Evolutionary conservation across 129 eudicot genomes (phyloP).

Genomic region (Oenanthe sinensis): DNA sequence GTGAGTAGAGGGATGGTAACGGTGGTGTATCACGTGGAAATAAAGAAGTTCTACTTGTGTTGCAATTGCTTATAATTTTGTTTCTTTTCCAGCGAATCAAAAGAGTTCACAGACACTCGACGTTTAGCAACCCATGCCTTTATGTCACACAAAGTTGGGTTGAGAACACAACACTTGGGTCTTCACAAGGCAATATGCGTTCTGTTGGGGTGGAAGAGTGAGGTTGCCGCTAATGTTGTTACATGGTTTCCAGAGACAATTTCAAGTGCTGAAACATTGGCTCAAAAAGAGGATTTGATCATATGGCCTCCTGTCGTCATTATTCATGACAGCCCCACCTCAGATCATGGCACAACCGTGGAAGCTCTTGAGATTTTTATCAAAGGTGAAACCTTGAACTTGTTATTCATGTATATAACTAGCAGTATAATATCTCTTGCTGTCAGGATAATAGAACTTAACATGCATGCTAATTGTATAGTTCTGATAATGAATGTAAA

Average conservation of each 20-base stretch:
- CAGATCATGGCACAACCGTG: conserved; percentile 19
- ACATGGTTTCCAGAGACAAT: conserved; percentile 36
- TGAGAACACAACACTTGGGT: conserved; percentile 63
- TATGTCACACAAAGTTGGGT: conserved; percentile 54
- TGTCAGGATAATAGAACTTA: not conserved
- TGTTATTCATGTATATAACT: not conserved
- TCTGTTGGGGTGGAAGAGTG: conserved; percentile 57
- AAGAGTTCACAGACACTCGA: conserved; percentile 53
- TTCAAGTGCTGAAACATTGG: conserved; percentile 33
- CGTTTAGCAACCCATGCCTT: conserved; percentile 56
- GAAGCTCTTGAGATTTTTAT: conserved; percentile 48
- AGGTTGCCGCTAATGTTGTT: conserved; percentile 26
- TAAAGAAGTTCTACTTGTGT: not conserved
- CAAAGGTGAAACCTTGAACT: conserved; percentile 33
- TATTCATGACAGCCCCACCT: conserved; percentile 32
- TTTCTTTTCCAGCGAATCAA: conserved; percentile 38
- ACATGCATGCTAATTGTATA: not conserved
- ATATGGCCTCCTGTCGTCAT: conserved; percentile 72
- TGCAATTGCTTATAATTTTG: conserved; percentile 9
- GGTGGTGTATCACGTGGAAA: not conserved
- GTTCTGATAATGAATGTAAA: not conserved
- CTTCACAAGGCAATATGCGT: conserved; percentile 67
- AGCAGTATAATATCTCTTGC: not conserved
- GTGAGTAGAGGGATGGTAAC: not conserved
- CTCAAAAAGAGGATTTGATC: conserved; percentile 59